Evolutionary conservation across 2,329 filamentous ascomycete genomes (phyloP).

Genomic region (Colletotrichum sp.): DNA sequence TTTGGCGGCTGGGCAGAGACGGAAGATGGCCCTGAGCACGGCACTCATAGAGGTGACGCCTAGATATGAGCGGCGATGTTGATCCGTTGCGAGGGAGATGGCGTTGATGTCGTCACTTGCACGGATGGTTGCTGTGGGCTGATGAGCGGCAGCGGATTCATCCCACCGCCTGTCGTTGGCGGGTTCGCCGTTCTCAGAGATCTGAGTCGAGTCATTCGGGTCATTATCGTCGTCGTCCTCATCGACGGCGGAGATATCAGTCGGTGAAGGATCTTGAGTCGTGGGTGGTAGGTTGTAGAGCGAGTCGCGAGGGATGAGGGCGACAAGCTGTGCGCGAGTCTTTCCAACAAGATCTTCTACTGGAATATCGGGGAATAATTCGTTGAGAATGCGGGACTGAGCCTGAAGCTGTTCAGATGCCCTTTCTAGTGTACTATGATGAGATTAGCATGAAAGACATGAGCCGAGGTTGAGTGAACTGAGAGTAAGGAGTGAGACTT

Average conservation of each 20-base stretch:
- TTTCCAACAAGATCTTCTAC: conserved; percentile 25
- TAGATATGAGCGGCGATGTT: conserved; percentile 63
- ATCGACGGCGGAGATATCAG: not conserved
- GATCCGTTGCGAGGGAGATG: conserved; percentile 54
- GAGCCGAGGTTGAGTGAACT: not conserved
- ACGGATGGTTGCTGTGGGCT: conserved; percentile 23
- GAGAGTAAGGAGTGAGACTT: not conserved
- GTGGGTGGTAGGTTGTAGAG: not conserved
- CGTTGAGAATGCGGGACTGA: conserved; percentile 26
- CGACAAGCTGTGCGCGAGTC: conserved; percentile 25
- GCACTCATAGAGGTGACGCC: conserved; percentile 70
- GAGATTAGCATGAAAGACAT: not conserved
- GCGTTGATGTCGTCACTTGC: conserved; percentile 37
- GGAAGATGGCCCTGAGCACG: conserved; percentile 61
- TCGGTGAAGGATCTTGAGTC: not conserved
- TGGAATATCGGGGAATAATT: conserved; percentile 25
- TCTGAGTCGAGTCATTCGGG: conserved; percentile 25
- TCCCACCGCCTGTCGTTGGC: conserved; percentile 33
- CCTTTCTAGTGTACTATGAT: conserved; percentile 28
- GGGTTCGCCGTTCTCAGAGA: conserved; percentile 31
- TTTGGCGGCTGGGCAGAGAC: conserved; percentile 34
- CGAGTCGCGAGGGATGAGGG: conserved; percentile 11
- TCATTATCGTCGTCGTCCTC: not conserved
- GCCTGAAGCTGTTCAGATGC: conserved; percentile 26
- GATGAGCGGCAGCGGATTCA: conserved; percentile 26